Evolutionary conservation across 2,329 filamentous ascomycete genomes (phyloP).

Genomic region (Helicocarpus griseus): DNA sequence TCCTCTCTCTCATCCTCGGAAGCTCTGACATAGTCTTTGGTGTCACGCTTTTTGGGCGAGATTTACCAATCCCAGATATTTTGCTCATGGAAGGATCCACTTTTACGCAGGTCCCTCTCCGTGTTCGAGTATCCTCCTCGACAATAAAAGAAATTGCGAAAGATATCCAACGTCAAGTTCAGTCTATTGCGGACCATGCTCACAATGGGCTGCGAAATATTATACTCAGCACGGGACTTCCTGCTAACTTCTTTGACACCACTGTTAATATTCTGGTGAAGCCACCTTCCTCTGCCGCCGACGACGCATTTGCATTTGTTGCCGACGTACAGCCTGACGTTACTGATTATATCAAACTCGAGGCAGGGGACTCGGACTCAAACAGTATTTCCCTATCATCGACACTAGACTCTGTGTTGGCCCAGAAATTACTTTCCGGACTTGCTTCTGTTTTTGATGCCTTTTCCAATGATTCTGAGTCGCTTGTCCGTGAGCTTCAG

Average conservation of each 20-base stretch:
- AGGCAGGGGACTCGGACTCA: not conserved
- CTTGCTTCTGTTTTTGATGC: not conserved
- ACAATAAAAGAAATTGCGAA: not conserved
- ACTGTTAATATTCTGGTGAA: not conserved
- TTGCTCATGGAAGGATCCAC: constrained; percentile 32
- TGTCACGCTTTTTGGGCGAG: constrained; percentile 32
- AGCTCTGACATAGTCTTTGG: constrained; percentile 33
- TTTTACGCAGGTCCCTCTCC: constrained; percentile 31
- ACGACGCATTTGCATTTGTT: not conserved
- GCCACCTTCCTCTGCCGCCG: not conserved
- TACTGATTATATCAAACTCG: not conserved
- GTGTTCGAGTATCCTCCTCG: constrained; percentile 21
- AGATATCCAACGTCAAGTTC: not conserved
- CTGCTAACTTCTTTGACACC: not conserved
- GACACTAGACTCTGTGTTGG: not conserved
- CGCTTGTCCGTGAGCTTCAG: not conserved
- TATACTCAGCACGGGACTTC: not conserved
- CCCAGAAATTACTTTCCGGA: not conserved
- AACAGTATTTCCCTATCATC: not conserved
- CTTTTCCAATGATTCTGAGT: not conserved
- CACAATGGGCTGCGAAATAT: not conserved
- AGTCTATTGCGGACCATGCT: not conserved
- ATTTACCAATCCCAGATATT: constrained; percentile 28
- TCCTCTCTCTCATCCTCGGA: constrained; percentile 26
- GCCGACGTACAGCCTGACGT: not conserved